Base-by-base conservation (phyloP, 768 basidiomycete species). In the Cantharellus cinnabarinus region DNA sequence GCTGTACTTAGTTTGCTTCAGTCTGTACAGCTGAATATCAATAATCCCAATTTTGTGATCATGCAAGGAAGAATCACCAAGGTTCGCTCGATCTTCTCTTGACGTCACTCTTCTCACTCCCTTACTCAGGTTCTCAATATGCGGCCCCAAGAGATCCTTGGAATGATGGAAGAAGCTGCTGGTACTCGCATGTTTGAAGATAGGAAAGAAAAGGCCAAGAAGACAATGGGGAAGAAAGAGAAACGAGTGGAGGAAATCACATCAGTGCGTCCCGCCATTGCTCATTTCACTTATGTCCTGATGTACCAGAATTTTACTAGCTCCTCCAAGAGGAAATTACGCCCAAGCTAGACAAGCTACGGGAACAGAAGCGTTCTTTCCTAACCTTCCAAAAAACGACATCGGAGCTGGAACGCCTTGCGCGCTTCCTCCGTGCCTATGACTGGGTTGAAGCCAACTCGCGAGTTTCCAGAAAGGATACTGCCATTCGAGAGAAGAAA, bases 41-140 rank as follows among this genome's bases (percentile, higher is more conserved):
- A 98, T 72, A 97, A 97, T 70, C 95, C 95, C 50, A 98, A 98
- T 69, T 98, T 98, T 73, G 77, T 99, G 60, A 97, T 98, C 69
- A 98, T 98, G 94, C 95, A 99, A 71, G 94, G 95, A 38, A 88
- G 93, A 56, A 99, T 99, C 68, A 99, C 95, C 5, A 99, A 98
- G 74, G 93, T 86, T 40, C 44, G 70, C 64, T 37, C 10, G 4
- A 5, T 50, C 42, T 39, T 15, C 50, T 5, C 10, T 5, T 4
- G 15, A 35, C 29, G 5, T 15, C 14, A 44, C 54, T 48, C 52
- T 58, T 58, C 53, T 5, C 42, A 41, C 14, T 10, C 14, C 29
- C 5, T 14, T 4, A 37, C 42, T 39, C 62, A 83, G 83, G 86
- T 89, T 2, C 79, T 99, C 55, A 98, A 97, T 70, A 98, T 99